Evolutionary conservation across 2,329 filamentous ascomycete species (phyloP).

Genomic region (Arthroderma uncinatum): DNA sequence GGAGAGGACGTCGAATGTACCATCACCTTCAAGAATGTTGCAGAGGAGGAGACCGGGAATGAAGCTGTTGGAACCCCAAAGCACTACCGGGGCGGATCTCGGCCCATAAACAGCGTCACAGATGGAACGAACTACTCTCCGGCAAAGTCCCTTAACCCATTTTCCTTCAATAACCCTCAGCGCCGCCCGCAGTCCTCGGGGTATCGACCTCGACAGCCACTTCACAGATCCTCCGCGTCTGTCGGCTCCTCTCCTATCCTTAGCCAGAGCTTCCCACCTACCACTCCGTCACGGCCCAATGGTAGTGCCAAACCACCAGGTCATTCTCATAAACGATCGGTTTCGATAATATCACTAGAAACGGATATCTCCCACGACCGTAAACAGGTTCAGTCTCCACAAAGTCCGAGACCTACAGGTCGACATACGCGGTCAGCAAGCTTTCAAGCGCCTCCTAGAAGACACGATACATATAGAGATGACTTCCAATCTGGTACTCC

Average conservation of each 20-base stretch:
- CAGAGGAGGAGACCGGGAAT: slow-evolving; percentile 33
- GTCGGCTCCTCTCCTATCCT: slow-evolving; percentile 30
- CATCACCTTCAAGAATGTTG: slow-evolving; percentile 89
- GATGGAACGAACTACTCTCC: slow-evolving; percentile 31
- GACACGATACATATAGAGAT: slow-evolving; percentile 32
- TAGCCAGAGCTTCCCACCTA: slow-evolving; percentile 33
- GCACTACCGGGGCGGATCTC: slow-evolving; percentile 30
- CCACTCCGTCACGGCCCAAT: slow-evolving; percentile 11
- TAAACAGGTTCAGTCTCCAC: slow-evolving; percentile 25
- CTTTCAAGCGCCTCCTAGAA: slow-evolving; percentile 57
- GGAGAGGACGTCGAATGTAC: slow-evolving; percentile 92
- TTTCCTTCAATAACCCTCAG: slow-evolving; percentile 25
- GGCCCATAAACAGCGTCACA: slow-evolving; percentile 24
- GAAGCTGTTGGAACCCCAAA: slow-evolving; percentile 21
- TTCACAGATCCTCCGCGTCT: slow-evolving; percentile 32
- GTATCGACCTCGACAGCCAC: slow-evolving; percentile 22
- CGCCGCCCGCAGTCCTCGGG: slow-evolving; percentile 28
- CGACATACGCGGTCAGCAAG: slow-evolving; percentile 71
- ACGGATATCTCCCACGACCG: slow-evolving; percentile 30
- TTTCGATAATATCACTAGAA: slow-evolving; percentile 72
- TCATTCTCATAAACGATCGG: slow-evolving; percentile 61
- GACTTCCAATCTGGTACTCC: slow-evolving; percentile 26
- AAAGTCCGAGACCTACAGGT: slow-evolving; percentile 43
- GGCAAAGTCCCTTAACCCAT: slow-evolving; percentile 27
- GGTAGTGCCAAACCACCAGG: slow-evolving; percentile 22